Base-by-base conservation (phyloP, 116 monocot genomes). In the Trichopus zeylanicus region DNA sequence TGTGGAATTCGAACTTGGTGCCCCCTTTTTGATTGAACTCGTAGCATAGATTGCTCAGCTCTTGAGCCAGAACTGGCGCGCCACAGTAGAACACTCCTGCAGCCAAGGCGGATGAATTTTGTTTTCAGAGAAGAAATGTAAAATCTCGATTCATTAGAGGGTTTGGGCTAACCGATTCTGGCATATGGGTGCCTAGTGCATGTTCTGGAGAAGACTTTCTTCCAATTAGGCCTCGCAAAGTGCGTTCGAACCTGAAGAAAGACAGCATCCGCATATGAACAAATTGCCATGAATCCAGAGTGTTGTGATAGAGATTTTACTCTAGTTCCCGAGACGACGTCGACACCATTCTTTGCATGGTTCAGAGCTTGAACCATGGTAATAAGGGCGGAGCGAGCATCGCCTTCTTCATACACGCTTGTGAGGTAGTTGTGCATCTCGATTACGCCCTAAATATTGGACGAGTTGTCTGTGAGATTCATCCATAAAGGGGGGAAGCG, bases 11-110 rank as follows among this genome's bases (percentile, higher is more conserved):
- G 56, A 98, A 88, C 51, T 65, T 79, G 24, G 87, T 84, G 39
- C 65, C 64, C 24, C 87, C 79, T 70, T 57, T 91, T 54, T 84
- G 91, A 65, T 87, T 97, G 81, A 82, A 78, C 33, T 87, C 97
- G 49, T 70, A 79, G 84, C 91, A 97, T 30, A 97, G 61, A 61
- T 84, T 97, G 72, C 75, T 79, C 6, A 97, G 74, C 48, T 97
- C 97, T 68, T 91, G 75, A 3, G 79, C 87, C 55, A 97, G 64
- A 13, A 82, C 78, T 12, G 97, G 97, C 16, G 73, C 79, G 3
- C 97, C 97, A 39, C 97, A 97, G 56, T 97, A 97, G 75, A 91
- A 97, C 6, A 97, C 91, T 31, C 97, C 97, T 91, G n/a, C n/a
- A n/a, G n/a, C n/a, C n/a, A n/a, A n/a, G n/a, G n/a, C n/a, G n/a